These are phyloP conservation scores for Phytopythium chamaehyphon DNA, from an alignment of 352 stramenopile species.

Conservation along the genomic window DNA sequence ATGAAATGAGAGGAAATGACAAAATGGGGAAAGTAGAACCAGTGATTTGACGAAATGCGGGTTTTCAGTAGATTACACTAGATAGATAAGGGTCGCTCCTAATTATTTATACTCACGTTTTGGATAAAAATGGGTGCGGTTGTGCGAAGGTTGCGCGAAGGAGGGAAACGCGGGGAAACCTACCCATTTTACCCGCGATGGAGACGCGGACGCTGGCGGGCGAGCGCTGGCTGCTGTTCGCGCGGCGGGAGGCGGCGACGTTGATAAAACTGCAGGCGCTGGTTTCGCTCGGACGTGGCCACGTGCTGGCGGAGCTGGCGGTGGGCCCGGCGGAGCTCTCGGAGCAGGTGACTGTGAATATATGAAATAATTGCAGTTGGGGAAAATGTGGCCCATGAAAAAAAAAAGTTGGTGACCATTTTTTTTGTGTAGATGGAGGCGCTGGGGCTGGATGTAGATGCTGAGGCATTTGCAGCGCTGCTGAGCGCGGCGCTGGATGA, in stretches of 20 bases:
- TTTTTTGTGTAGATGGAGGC: conserved; percentile 39
- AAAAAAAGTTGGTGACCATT: not conserved
- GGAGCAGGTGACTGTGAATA: conserved; percentile 22
- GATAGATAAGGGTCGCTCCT: not conserved
- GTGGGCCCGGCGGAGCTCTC: conserved; percentile 26
- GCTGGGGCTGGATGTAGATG: conserved; percentile 45
- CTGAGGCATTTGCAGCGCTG: conserved; percentile 25
- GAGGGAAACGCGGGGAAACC: not conserved
- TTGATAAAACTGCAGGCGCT: conserved; percentile 36
- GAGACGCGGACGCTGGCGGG: conserved; percentile 22
- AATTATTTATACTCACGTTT: not conserved
- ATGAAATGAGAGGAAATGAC: no score
- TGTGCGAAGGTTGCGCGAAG: conserved; percentile 4
- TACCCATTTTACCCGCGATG: conserved; percentile 14
- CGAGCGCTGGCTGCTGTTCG: conserved; percentile 41
- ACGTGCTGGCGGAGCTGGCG: conserved; percentile 28
- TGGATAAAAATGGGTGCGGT: conserved; percentile 1
- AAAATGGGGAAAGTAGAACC: no score
- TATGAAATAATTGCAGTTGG: not conserved
- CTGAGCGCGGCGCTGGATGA: conserved; percentile 40
- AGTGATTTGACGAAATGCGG: no score
- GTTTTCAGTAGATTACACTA: no score
- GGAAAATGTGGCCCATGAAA: not conserved
- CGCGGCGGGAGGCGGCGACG: conserved; percentile 10
- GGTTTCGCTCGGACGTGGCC: conserved; percentile 6